These are phyloP conservation scores for Linnemannia elongata DNA, from an alignment of 192 early-diverging fungal genomes.

Conservation along the genomic window DNA sequence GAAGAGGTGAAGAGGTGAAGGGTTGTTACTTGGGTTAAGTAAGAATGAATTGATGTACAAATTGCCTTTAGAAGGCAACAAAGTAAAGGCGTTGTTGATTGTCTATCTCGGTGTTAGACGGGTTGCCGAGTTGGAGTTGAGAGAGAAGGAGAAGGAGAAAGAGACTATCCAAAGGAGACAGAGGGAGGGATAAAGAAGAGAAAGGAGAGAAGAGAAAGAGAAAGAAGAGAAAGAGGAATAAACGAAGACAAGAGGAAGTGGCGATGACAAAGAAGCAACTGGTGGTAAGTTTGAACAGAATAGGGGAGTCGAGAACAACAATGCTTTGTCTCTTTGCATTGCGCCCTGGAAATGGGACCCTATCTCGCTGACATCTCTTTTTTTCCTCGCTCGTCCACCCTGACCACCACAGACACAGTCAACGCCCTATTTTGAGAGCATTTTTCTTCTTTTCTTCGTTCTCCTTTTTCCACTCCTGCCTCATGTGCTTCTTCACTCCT, in stretches of 20 bases:
- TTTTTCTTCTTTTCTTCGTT: not conserved
- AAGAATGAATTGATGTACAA: not conserved
- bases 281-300: no score
- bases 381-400: not conserved
- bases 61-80: not conserved
- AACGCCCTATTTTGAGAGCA: slow-evolving; percentile 1
- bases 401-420: not conserved
- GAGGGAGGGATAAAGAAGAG: not conserved
- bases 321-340: no score
- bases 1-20: not conserved
- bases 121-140: not conserved
- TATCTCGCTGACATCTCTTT: no score
- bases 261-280: not conserved
- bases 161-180: not conserved
- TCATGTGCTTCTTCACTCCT: not conserved
- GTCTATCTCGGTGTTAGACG: not conserved
- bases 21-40: not conserved
- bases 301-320: no score
- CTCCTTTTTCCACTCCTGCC: not conserved
- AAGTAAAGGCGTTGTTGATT: not conserved
- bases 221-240: not conserved
- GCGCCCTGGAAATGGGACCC: no score
- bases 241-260: not conserved
- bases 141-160: not conserved
- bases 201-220: not conserved